These are phyloP conservation scores for Verticillium klebahnii DNA, from an alignment of 2,329 filamentous ascomycete species.

Conservation along the genomic window DNA sequence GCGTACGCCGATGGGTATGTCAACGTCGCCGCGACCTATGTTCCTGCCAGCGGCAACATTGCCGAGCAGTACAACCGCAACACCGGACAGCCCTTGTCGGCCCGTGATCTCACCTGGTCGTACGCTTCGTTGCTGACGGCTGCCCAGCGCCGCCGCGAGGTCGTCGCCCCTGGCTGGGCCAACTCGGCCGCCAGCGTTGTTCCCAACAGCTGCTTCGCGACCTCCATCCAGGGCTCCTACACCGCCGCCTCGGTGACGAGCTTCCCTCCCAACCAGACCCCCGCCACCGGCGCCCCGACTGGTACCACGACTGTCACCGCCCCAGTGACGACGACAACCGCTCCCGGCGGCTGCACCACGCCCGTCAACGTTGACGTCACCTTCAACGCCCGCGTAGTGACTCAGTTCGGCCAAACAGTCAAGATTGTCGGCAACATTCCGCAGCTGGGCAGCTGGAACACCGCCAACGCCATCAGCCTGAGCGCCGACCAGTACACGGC, in stretches of 20 bases:
- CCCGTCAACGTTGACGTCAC: conserved; percentile 51
- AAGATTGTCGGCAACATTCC: conserved; percentile 58
- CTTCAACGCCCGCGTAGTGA: conserved; percentile 56
- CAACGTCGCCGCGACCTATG: conserved; percentile 58
- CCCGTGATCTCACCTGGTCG: conserved; percentile 67
- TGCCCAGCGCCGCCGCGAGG: conserved; percentile 48
- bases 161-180: conserved; percentile 55
- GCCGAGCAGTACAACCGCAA: conserved; percentile 61
- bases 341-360: conserved; percentile 25
- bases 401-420: conserved; percentile 57
- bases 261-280: conserved; percentile 46
- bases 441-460: conserved; percentile 60
- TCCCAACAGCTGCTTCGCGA: conserved; percentile 42
- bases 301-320: conserved; percentile 8
- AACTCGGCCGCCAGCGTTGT: conserved; percentile 39
- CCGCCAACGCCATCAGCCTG: conserved; percentile 47
- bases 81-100: conserved; percentile 53
- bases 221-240: conserved; percentile 47
- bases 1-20: conserved; percentile 59
- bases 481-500: conserved; percentile 55
- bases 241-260: conserved; percentile 38
- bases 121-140: conserved; percentile 66
- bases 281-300: conserved; percentile 24
- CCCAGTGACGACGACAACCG: conserved; percentile 17
- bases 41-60: conserved; percentile 56